These are phyloP conservation scores for Xylariales sp. DNA, from an alignment of 2,329 filamentous ascomycete genomes.

Conservation along the genomic window DNA sequence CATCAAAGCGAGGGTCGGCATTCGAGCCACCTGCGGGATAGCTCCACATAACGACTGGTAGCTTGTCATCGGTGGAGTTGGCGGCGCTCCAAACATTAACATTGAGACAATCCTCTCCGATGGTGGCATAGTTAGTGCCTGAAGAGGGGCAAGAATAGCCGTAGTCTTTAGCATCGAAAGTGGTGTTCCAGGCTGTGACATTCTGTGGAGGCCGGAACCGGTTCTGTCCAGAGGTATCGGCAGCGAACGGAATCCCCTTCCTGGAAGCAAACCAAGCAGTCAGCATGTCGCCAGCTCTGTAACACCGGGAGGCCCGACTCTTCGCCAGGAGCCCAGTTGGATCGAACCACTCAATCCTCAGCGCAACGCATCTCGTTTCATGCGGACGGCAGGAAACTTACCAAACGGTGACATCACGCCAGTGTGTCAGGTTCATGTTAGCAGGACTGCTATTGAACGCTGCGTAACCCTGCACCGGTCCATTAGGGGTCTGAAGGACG, in stretches of 20 bases:
- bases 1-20: conserved; percentile 14
- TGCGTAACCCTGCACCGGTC: conserved; percentile 13
- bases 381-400: too few species aligned
- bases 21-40: conserved; percentile 9
- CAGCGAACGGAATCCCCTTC: conserved; percentile 21
- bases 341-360: too few species aligned
- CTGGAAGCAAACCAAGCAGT: too few species aligned
- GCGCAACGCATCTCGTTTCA: too few species aligned
- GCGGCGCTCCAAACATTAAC: conserved; percentile 17
- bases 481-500: conserved; percentile 12
- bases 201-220: conserved; percentile 12
- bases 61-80: conserved; percentile 11
- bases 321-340: too few species aligned
- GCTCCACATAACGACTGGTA: conserved; percentile 16
- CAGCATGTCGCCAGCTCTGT: too few species aligned
- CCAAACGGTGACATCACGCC: conserved; percentile 16
- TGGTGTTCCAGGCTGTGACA: conserved; percentile 8
- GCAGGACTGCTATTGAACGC: conserved; percentile 14
- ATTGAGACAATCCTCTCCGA: conserved; percentile 16
- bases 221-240: conserved; percentile 11
- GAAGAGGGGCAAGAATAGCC: conserved; percentile 17
- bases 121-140: conserved; percentile 5
- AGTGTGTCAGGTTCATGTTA: conserved; percentile 11
- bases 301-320: too few species aligned
- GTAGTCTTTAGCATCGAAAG: conserved; percentile 12